Base-by-base conservation (phyloP, 2,329 filamentous ascomycete species). In the Herpotrichia juniperi region DNA sequence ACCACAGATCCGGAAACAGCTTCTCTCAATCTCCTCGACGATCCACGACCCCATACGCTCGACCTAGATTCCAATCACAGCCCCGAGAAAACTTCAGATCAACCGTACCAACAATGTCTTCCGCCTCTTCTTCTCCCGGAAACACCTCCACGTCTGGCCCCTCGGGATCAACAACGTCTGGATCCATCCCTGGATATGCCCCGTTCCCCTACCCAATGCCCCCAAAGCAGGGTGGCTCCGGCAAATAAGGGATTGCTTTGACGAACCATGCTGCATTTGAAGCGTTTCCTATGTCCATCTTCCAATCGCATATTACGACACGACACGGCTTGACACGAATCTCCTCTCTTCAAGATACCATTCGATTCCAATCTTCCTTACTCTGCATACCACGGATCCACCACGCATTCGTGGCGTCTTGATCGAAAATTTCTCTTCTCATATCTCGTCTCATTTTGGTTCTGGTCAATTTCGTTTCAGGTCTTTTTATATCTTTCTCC, bases 121-220 rank as follows among this genome's bases (percentile, higher is more conserved):
- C 70, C 17, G 56, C 68, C 25, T 57, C 61, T 24, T 72, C 70
- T 25, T 67, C 69, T 12, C 64, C 68, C 16, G 59, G 61, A 19
- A 67, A 55, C 53, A 73, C 69, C 10, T 66, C 60, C n/a, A 71
- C 68, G 3, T 58, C 64, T 9, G 67, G 66, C 9, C 54, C 66
- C 21, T 56, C 53, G 8, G 57, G 51, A 31, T 17, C 39, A 17
- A 48, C 55, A 22, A 45, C 24, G 11, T 48, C 50, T 21, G 47
- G 49, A 2, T 48, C 47, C 14, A 62, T 65, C 14, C 66, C 66
- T 11, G 49, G 55, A 6, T 70, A 73, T 48, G 69, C 71, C 6
- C 71, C 71, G 1, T 73, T 73, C 44, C 71, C 71, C 12, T 73
- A 72, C 53, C 69, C 67, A 1, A 69, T 71, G 64, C 69, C 71